Evolutionary conservation across 768 basidiomycete species (phyloP).

Genomic region (Mrakia blollopis): DNA sequence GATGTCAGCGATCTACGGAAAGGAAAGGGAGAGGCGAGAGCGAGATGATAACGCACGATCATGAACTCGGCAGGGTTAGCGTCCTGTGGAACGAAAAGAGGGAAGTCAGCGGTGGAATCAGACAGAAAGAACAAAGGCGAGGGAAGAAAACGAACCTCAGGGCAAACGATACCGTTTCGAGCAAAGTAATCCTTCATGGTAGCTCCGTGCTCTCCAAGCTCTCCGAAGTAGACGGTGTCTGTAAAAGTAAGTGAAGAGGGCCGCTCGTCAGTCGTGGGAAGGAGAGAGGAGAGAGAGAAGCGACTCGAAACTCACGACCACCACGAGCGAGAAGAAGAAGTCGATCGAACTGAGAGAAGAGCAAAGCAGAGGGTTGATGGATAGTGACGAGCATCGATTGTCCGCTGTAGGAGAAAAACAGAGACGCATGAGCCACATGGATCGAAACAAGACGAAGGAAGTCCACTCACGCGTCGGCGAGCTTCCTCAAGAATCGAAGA

Average conservation of each 20-base stretch:
- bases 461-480: constrained; percentile 55
- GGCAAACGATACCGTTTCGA: constrained; percentile 59
- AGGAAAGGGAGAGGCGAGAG: neutral
- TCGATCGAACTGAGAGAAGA: constrained; percentile 78
- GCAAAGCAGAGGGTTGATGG: constrained; percentile 72
- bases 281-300: neutral
- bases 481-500: constrained; percentile 59
- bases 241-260: neutral
- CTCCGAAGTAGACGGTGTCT: constrained; percentile 60
- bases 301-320: constrained; percentile 46
- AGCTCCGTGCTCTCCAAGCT: constrained; percentile 51
- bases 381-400: constrained; percentile 83
- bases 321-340: constrained; percentile 71
- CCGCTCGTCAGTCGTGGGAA: neutral
- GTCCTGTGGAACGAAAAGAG: neutral
- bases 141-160: constrained; percentile 44
- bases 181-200: constrained; percentile 68
- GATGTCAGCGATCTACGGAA: constrained; percentile 12
- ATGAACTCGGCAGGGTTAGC: constrained; percentile 15
- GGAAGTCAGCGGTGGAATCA: neutral
- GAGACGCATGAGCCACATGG: too few species aligned
- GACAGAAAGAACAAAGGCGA: neutral
- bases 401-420: constrained; percentile 44
- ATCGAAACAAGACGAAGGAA: too few species aligned
- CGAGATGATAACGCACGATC: neutral